Evolutionary conservation across 495 filamentous ascomycete genomes (phyloP).

Genomic region (Pyrenula aspistea): DNA sequence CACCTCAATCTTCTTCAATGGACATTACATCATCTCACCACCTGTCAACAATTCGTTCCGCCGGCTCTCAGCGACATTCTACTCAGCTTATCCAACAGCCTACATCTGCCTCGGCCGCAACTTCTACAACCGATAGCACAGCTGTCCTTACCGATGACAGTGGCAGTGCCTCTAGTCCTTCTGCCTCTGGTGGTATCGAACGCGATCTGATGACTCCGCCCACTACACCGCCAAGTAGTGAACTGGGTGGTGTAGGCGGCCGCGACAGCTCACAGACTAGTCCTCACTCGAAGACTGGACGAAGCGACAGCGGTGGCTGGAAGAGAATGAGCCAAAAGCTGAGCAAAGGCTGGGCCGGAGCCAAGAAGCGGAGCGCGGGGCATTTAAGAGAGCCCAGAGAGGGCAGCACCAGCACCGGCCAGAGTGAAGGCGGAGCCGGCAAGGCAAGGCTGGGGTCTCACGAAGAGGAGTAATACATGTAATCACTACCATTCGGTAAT

Average conservation of each 20-base stretch:
- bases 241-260: constrained; percentile 21
- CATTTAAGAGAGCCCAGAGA: not conserved
- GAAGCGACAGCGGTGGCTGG: not conserved
- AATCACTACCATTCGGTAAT: no score
- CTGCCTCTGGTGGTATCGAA: constrained; percentile 5
- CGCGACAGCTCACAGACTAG: not conserved
- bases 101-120: not conserved
- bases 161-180: constrained; percentile 30
- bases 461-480: no score
- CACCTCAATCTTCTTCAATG: not conserved
- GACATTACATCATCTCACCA: not conserved
- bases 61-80: not conserved
- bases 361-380: not conserved
- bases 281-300: not conserved
- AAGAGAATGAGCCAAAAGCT: not conserved
- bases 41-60: not conserved
- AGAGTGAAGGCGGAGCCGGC: not conserved
- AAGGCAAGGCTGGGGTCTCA: not conserved
- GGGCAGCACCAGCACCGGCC: not conserved
- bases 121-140: not conserved
- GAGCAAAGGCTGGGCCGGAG: not conserved
- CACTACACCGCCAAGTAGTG: constrained; percentile 64
- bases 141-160: constrained; percentile 34
- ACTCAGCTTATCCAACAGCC: not conserved
- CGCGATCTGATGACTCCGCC: constrained; percentile 81